Percentiles rank a stretch among this genome's conserved stretches.
Conservation (phyloP, 768 basidiomycete genomes). For the Lactarius hatsudake region DNA sequence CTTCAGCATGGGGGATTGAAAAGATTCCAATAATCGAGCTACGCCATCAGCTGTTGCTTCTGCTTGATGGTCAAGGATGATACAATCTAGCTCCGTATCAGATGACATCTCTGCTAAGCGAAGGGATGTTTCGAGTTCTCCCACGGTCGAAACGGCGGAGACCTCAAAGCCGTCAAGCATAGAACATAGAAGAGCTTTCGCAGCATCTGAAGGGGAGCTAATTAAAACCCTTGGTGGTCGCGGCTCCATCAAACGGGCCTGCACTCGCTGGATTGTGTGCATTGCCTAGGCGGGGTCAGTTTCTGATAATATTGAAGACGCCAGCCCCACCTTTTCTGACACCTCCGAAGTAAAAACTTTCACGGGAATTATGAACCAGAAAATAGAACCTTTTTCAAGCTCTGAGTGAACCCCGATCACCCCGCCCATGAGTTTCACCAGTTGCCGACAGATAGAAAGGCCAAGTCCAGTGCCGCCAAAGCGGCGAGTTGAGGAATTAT, state of each 20-base stretch:
- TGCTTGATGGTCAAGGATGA: conserved; percentile 65
- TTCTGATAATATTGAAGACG: background rate
- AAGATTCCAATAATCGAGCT: conserved; percentile 46
- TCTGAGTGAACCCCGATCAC: conserved; percentile 69
- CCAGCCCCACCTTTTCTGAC: conserved; percentile 47
- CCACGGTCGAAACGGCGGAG: conserved; percentile 41
- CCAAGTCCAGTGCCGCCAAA: conserved; percentile 80
- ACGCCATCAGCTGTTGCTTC: conserved; percentile 57
- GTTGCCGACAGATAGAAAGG: conserved; percentile 67
- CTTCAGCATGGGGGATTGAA: conserved; percentile 38
- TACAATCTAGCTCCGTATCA: conserved; percentile 51
- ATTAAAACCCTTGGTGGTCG: conserved; percentile 50
- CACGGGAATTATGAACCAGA: conserved; percentile 74
- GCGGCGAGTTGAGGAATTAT: conserved; percentile 71
- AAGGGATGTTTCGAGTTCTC: conserved; percentile 47
- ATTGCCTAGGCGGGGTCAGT: conserved; percentile 38
- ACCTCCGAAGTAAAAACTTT: conserved; percentile 55
- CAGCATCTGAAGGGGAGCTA: conserved; percentile 58
- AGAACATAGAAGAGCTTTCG: conserved; percentile 51
- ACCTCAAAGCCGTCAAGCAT: conserved; percentile 58
- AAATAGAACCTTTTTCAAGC: conserved; percentile 59
- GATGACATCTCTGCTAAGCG: conserved; percentile 33
- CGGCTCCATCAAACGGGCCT: conserved; percentile 46
- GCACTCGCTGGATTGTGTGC: conserved; percentile 47
- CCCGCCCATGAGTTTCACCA: conserved; percentile 76